These are phyloP conservation scores for Parascedosporium putredinis DNA, from an alignment of 2,329 filamentous ascomycete species.

Conservation along the genomic window DNA sequence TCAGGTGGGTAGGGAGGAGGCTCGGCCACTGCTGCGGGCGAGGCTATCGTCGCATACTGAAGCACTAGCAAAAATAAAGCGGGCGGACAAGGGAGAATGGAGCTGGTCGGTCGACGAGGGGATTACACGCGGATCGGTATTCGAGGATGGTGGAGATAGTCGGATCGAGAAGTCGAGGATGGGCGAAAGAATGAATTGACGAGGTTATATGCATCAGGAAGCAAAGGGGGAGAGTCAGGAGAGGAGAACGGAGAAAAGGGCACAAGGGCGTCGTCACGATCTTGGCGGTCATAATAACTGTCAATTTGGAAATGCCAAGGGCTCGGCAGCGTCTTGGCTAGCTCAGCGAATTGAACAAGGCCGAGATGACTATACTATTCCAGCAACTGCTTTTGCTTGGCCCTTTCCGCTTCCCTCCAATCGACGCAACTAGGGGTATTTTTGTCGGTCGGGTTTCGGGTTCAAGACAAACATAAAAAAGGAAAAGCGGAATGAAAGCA, in stretches of 20 bases:
- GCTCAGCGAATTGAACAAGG: background rate
- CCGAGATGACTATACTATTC: background rate
- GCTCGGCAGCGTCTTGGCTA: constrained; percentile 1
- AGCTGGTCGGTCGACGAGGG: background rate
- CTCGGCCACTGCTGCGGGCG: background rate
- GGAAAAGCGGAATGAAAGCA: too few species aligned
- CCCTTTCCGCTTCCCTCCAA: too few species aligned
- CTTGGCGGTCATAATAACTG: constrained; percentile 5
- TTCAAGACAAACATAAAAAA: too few species aligned
- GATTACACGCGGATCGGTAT: background rate
- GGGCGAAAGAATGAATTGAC: background rate
- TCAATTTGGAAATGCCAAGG: constrained; percentile 7
- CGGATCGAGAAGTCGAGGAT: background rate
- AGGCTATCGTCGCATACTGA: background rate
- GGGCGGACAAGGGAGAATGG: too few species aligned
- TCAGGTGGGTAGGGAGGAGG: background rate
- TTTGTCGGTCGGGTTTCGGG: too few species aligned
- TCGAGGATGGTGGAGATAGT: background rate
- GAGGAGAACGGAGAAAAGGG: constrained; percentile 6
- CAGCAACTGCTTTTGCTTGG: background rate
- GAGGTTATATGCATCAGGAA: background rate
- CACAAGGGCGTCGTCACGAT: constrained; percentile 5
- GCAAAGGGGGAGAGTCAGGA: background rate
- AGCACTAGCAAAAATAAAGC: background rate
- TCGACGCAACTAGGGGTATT: too few species aligned